A percentile compares a stretch with the other conserved stretches of the same genome.
phyloP scores from a whole-genome alignment of 495 filamentous ascomycete genomes.

The Daldinia loculata region DNA sequence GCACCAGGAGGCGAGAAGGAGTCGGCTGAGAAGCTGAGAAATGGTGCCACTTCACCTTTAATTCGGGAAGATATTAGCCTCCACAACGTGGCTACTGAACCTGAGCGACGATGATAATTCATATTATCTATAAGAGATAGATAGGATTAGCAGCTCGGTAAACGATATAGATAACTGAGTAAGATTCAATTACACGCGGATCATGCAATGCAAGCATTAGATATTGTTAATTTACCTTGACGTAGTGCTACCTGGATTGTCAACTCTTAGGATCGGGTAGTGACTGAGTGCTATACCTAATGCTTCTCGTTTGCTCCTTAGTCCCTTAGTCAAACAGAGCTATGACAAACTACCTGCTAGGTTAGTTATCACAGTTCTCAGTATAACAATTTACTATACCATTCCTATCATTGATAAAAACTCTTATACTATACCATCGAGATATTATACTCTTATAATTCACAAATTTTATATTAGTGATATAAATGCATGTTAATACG shows the following conservation, averaged over 20 bases:
- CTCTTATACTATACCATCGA: no score
- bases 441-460: no score
- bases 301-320: no score
- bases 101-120: constrained; percentile 24
- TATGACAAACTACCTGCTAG: no score
- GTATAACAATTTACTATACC: no score
- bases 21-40: constrained; percentile 9
- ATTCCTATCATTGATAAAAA: no score
- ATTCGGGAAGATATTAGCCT: constrained; percentile 37
- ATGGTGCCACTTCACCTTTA: constrained; percentile 22
- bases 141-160: neutral
- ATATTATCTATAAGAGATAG: neutral
- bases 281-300: no score
- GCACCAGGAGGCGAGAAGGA: constrained; percentile 15
- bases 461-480: no score
- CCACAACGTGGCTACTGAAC: constrained; percentile 35
- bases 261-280: no score
- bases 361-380: no score
- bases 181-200: neutral
- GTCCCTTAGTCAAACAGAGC: no score
- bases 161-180: neutral
- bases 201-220: neutral
- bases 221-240: neutral
- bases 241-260: neutral
- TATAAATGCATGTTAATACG: no score